Percentiles rank a stretch among this genome's conserved stretches.
These are phyloP conservation scores for Scutellaria baicalensis DNA, from an alignment of 257 asterid genomes.

Conservation along the genomic window DNA sequence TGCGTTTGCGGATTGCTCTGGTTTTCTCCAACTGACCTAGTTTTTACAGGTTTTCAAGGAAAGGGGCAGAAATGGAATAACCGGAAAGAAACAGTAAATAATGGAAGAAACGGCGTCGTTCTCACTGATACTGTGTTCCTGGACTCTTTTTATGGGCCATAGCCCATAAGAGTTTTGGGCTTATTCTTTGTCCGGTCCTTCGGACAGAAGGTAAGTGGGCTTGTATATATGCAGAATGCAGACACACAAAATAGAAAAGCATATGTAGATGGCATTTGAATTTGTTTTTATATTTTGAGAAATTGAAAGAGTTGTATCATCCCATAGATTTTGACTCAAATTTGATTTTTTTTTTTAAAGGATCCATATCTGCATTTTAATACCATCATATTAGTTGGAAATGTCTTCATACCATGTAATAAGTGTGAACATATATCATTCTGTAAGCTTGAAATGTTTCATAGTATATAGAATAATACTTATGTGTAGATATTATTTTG, in stretches of 20 bases:
- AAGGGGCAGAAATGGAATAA: constrained; percentile 17
- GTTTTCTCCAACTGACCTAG: constrained; percentile 18
- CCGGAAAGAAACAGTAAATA: background rate
- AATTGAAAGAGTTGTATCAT: too few species aligned
- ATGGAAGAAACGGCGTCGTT: constrained; percentile 15
- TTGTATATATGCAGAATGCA: background rate
- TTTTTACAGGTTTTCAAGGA: constrained; percentile 9
- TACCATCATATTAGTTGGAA: background rate
- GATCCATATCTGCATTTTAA: too few species aligned
- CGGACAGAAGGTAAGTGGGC: background rate
- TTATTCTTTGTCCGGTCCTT: background rate
- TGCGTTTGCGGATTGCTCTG: background rate
- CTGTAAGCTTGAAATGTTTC: too few species aligned
- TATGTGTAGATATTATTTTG: too few species aligned
- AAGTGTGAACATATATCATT: background rate
- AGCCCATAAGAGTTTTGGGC: constrained; percentile 2
- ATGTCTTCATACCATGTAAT: background rate
- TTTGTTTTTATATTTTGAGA: too few species aligned
- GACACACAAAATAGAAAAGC: too few species aligned
- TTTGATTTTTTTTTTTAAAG: too few species aligned
- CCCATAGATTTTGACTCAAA: too few species aligned
- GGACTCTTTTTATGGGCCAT: background rate
- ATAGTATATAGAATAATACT: too few species aligned
- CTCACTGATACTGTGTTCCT: background rate
- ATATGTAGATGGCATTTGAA: too few species aligned